These are phyloP conservation scores for Ustilago lituana DNA, from an alignment of 1,284 basidiomycete species.

Conservation along the genomic window DNA sequence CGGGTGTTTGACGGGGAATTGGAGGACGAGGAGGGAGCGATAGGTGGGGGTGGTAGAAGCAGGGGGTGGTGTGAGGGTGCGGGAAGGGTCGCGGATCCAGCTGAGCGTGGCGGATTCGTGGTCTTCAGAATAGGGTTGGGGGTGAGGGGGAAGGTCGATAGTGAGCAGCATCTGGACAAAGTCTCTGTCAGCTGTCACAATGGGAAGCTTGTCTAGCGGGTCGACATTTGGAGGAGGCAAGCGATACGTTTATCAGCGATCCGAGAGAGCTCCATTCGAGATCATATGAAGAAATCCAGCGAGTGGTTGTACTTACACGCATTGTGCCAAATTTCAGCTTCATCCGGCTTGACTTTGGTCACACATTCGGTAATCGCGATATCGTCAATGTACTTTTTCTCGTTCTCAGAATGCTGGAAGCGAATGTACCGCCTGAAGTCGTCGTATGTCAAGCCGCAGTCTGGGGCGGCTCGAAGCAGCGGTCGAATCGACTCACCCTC, in stretches of 20 bases:
- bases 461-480: no score
- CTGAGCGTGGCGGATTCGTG: constrained; percentile 43
- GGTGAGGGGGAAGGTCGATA: constrained; percentile 53
- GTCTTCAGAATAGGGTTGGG: constrained; percentile 48
- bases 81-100: constrained; percentile 20
- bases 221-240: no score
- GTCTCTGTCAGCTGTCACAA: constrained; percentile 56
- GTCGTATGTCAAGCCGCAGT: constrained; percentile 41
- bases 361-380: constrained; percentile 42
- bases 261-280: no score
- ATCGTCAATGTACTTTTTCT: constrained; percentile 54
- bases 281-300: no score
- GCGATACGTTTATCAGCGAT: no score
- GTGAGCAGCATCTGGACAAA: constrained; percentile 61
- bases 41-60: constrained; percentile 6
- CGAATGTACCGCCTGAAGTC: constrained; percentile 51
- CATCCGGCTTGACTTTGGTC: constrained; percentile 31
- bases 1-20: constrained; percentile 48
- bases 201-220: constrained; percentile 55
- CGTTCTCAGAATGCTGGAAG: constrained; percentile 49
- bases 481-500: no score
- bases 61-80: constrained; percentile 16
- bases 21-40: constrained; percentile 57
- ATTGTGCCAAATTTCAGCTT: constrained; percentile 56
- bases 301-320: constrained; percentile 17